Conservation (phyloP, 805 yeast species). For the Candida andamanensis region DNA sequence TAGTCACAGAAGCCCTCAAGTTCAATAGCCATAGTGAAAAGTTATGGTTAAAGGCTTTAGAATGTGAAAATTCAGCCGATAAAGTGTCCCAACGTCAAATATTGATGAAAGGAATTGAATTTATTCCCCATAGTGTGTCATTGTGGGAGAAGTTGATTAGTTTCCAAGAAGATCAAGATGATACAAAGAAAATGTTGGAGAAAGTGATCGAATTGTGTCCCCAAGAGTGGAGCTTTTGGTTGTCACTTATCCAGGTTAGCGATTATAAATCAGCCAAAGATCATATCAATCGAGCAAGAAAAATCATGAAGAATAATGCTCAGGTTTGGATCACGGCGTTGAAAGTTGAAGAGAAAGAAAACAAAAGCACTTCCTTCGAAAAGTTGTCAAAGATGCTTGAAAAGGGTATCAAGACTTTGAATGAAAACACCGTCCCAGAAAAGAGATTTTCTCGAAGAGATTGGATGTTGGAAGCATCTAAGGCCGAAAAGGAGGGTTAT, state of each 20-base stretch:
- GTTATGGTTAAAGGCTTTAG: conserved; percentile 71
- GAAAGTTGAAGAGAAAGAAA: conserved; percentile 57
- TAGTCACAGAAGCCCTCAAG: conserved; percentile 63
- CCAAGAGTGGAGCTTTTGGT: conserved; percentile 60
- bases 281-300: conserved; percentile 58
- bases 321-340: conserved; percentile 69
- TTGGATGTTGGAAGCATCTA: conserved; percentile 57
- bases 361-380: conserved; percentile 33
- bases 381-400: conserved; percentile 45
- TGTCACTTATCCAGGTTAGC: conserved; percentile 46
- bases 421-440: conserved; percentile 8
- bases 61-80: conserved; percentile 53
- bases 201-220: conserved; percentile 74
- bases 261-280: conserved; percentile 45
- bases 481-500: conserved; percentile 46
- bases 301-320: conserved; percentile 41
- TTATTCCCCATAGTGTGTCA: conserved; percentile 47
- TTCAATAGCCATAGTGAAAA: conserved; percentile 50
- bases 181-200: conserved; percentile 47
- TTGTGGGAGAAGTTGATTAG: conserved; percentile 70
- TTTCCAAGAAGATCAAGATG: conserved; percentile 48
- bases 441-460: conserved; percentile 15
- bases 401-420: conserved; percentile 43
- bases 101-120: conserved; percentile 67
- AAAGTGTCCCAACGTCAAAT: conserved; percentile 47